Conservation (phyloP, 2,329 filamentous ascomycete species). For the Beauveria sp. region DNA sequence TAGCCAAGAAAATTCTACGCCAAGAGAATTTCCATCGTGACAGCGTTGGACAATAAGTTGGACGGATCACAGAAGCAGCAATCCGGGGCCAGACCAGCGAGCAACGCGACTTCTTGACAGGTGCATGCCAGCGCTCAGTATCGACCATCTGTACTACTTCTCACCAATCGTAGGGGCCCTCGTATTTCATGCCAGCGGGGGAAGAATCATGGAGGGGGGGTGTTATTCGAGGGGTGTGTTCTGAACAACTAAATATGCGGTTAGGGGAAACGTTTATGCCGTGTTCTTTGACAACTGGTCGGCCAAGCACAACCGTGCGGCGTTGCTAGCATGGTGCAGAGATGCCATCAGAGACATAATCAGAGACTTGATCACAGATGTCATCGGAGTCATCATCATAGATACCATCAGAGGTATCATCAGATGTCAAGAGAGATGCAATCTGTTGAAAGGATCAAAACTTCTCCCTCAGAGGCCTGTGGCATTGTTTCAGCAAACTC, state of each 20-base stretch:
- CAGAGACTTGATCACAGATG: too few relatives aligned
- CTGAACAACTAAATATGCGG: not conserved
- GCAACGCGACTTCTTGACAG: not conserved
- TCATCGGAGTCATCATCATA: too few relatives aligned
- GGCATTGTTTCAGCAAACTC: not conserved
- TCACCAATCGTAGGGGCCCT: not conserved
- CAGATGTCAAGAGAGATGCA: not conserved
- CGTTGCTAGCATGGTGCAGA: not conserved
- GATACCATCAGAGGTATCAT: not conserved
- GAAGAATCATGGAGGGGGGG: not conserved
- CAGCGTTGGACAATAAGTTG: too few relatives aligned
- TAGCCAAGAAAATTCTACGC: too few relatives aligned
- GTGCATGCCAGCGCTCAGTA: not conserved
- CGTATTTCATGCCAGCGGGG: constrained; percentile 4
- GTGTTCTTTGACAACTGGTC: not conserved
- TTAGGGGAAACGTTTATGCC: not conserved
- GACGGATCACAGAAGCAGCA: not conserved
- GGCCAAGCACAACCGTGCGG: not conserved
- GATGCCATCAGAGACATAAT: not conserved
- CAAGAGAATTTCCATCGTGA: not conserved
- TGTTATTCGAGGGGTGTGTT: not conserved
- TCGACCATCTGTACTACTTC: not conserved
- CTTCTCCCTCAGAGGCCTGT: too few relatives aligned
- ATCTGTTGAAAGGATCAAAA: not conserved
- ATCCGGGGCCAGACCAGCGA: not conserved